Percentiles rank a stretch among this genome's conserved stretches.
These are phyloP conservation scores for Chamaecyparis obtusa DNA, from an alignment of 75 land plant species.

Conservation along the genomic window DNA sequence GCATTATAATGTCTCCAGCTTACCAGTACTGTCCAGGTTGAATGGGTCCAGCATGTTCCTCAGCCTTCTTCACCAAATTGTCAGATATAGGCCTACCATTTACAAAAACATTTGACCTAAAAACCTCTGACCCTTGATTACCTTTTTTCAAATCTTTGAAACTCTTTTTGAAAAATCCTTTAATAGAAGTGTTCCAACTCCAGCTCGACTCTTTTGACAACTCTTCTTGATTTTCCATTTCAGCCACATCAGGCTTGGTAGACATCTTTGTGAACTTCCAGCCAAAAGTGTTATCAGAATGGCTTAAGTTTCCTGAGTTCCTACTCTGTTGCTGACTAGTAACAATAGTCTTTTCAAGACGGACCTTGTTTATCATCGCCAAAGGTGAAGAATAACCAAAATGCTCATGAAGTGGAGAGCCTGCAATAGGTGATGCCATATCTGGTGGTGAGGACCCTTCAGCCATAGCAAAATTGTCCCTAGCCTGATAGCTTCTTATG, in stretches of 20 bases:
- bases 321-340: conserved; percentile 30
- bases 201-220: conserved; percentile 19
- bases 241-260: conserved; percentile 29
- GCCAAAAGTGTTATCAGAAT: not conserved
- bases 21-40: conserved; percentile 94
- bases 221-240: conserved; percentile 30
- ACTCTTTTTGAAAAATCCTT: conserved; percentile 49
- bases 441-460: conserved; percentile 20
- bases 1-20: not conserved
- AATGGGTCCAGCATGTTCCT: conserved; percentile 81
- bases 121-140: conserved; percentile 20
- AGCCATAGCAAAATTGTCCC: conserved; percentile 9
- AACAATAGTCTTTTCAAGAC: conserved; percentile 22
- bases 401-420: conserved; percentile 45
- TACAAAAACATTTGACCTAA: conserved; percentile 39
- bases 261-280: conserved; percentile 35
- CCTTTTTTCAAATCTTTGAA: conserved; percentile 29
- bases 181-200: conserved; percentile 44
- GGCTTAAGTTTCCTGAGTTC: conserved; percentile 15
- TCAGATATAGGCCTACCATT: conserved; percentile 77
- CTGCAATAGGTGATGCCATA: conserved; percentile 22
- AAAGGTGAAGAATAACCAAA: conserved; percentile 50
- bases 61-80: conserved; percentile 63
- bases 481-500: conserved; percentile 18
- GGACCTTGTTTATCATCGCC: conserved; percentile 22